Evolutionary conservation across 2,329 filamentous ascomycete species (phyloP), one percentile per base, ranked within the genome.

Genomic region (Zalaria obscura): DNA sequence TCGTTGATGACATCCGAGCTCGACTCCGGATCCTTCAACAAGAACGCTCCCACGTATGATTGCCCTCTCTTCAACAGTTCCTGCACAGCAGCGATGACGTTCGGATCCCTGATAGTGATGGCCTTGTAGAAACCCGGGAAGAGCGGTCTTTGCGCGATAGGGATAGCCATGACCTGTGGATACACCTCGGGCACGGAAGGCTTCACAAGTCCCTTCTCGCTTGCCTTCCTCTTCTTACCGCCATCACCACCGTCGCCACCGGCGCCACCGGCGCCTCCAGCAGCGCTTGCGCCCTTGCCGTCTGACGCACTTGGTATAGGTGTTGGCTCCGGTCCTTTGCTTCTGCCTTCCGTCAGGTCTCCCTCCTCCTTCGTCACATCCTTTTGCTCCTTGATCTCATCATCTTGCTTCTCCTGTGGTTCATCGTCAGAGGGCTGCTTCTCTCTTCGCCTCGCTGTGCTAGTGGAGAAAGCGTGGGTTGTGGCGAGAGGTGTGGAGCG

Each of bases 91-190:
- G 80, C 78, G 9, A 88, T 83, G 31, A 98, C 91, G 52, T 91
- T 83, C 11, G 83, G 84, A 55, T 98, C 87, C 57, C 85, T 81
- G 51, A 98, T 93, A 3, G 89, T 98, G 51, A 98, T 91, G 6
- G 91, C 89, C 65, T 98, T 98, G 69, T 98, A 98, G 64, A 96
- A 98, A 1, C 91, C 91, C 1, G 91, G 91, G 63, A 96, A 98
- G 8, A 98, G 68, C 7, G 91, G 91, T 40, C 91, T 75, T 60
- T 93, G 87, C 27, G 86, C 83, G 54, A 98, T 95, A 5, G 91
- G 91, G 42, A 98, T 93, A 2, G 89, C 89, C 73, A 98, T 85
- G 42, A 98, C 88, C 59, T 96, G 91, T 3, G 91, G 91, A 59
- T 98, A 98, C 35, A 95, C 80, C 47, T 98, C 91, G 9, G 91